A percentile compares a stretch with the other conserved stretches of the same genome.
Conservation (phyloP, 2,329 filamentous ascomycete species). For the Aspergillus calidoustus region DNA sequence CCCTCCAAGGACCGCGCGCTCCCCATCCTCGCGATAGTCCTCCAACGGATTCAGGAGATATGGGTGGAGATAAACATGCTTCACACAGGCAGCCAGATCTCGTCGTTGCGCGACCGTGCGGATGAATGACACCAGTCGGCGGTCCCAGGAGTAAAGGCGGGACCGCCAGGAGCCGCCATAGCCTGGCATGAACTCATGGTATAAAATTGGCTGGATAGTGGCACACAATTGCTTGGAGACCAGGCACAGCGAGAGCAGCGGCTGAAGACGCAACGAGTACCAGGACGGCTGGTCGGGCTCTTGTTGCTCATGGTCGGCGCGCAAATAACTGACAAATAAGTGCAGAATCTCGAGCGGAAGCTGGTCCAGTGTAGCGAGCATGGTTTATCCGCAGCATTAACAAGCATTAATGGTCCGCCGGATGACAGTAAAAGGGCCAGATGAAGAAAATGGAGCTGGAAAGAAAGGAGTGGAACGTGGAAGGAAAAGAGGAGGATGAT, state of each 20-base stretch:
- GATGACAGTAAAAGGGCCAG: no score
- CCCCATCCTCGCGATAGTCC: no score
- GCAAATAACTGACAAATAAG: no score
- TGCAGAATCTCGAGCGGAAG: no score
- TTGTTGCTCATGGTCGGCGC: no score
- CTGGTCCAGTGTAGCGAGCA: no score
- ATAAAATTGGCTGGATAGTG: background rate
- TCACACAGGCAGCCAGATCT: conserved; percentile 25
- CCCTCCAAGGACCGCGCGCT: no score
- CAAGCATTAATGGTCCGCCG: no score
- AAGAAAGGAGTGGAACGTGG: no score
- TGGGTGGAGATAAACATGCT: conserved; percentile 14
- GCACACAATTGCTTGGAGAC: background rate
- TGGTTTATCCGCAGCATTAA: no score
- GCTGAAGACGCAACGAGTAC: background rate
- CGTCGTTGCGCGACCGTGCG: conserved; percentile 23
- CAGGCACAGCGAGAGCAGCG: background rate
- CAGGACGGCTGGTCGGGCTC: conserved; percentile 6
- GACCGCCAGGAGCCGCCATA: background rate
- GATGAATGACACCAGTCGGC: conserved; percentile 27
- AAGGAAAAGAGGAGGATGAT: no score
- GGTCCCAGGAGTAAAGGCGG: conserved; percentile 22
- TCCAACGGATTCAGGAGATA: background rate
- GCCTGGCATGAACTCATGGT: background rate
- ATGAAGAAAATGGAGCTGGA: no score